phyloP scores from a whole-genome alignment of 306 rosid genomes.

The Quillaja saponaria region DNA sequence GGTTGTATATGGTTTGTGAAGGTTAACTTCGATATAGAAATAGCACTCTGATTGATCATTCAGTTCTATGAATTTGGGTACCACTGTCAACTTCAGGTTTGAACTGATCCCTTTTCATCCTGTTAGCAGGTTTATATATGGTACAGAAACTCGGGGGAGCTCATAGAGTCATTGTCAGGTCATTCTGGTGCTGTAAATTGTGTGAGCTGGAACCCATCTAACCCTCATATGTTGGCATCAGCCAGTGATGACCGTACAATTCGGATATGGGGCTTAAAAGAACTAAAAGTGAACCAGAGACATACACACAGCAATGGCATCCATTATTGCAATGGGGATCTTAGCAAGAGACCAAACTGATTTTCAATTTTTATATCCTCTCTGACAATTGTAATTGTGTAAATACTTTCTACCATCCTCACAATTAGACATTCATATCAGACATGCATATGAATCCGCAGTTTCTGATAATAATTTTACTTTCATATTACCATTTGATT shows the following conservation, averaged over 20 bases:
- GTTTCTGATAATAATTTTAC: constrained; percentile 51
- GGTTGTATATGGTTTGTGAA: too few species aligned
- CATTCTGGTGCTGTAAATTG: constrained; percentile 96
- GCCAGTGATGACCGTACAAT: constrained; percentile 95
- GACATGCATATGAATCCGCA: constrained; percentile 64
- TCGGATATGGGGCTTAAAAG: constrained; percentile 89
- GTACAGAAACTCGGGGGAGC: constrained; percentile 79
- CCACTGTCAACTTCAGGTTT: too few species aligned
- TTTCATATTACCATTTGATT: constrained; percentile 6
- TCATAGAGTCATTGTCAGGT: constrained; percentile 72
- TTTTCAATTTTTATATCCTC: constrained; percentile 41
- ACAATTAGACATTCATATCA: constrained; percentile 66
- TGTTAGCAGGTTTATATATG: constrained; percentile 77
- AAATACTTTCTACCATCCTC: constrained; percentile 62
- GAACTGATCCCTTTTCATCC: neutral
- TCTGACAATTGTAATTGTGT: constrained; percentile 70
- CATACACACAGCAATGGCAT: constrained; percentile 68
- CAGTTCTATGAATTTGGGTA: too few species aligned
- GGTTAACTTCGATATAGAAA: too few species aligned
- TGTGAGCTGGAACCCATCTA: constrained; percentile 95
- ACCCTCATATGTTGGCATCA: constrained; percentile 95
- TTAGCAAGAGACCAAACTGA: constrained; percentile 41
- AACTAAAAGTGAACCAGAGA: constrained; percentile 54
- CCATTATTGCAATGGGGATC: constrained; percentile 88
- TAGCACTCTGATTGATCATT: too few species aligned